A percentile compares a stretch with the other conserved stretches of the same genome.
These are phyloP conservation scores for Beauveria caledonica DNA, from an alignment of 2,329 filamentous ascomycete species.

Conservation along the genomic window DNA sequence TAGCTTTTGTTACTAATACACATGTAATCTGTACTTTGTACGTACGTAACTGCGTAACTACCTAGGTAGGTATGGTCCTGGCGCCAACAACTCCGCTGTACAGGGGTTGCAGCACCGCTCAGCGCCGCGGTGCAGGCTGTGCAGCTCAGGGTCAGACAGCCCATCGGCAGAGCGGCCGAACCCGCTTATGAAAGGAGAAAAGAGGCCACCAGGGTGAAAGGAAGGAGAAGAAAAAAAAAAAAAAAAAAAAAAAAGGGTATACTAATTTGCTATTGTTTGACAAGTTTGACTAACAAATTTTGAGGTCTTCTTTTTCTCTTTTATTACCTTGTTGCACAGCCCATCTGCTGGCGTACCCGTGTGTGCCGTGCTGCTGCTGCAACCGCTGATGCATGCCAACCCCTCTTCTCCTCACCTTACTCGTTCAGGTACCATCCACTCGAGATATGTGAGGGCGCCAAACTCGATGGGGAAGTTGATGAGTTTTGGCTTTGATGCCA, in stretches of 20 bases:
- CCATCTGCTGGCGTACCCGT: slow-evolving; percentile 1
- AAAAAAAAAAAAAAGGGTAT: too few species aligned
- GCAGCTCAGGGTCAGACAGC: not conserved
- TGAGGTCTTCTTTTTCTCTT: not conserved
- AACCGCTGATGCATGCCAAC: not conserved
- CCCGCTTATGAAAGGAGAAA: too few species aligned
- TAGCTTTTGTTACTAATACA: too few species aligned
- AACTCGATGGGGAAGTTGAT: slow-evolving; percentile 4
- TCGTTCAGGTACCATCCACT: not conserved
- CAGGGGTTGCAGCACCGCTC: not conserved
- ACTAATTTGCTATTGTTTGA: too few species aligned
- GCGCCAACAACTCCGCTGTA: not conserved
- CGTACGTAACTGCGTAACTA: too few species aligned
- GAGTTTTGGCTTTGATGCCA: slow-evolving; percentile 6
- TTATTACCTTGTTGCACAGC: not conserved
- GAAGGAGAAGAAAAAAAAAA: not conserved
- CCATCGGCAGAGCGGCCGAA: not conserved
- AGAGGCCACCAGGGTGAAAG: not conserved
- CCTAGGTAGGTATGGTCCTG: too few species aligned
- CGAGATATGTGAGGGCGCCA: not conserved
- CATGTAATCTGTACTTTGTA: too few species aligned
- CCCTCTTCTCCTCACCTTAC: not conserved
- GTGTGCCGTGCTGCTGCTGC: not conserved
- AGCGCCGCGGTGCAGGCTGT: not conserved
- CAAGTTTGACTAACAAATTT: too few species aligned